Evolutionary conservation across 768 basidiomycete genomes (phyloP), one percentile per base, ranked within the genome.

Genomic region (Nidula microcarpa): DNA sequence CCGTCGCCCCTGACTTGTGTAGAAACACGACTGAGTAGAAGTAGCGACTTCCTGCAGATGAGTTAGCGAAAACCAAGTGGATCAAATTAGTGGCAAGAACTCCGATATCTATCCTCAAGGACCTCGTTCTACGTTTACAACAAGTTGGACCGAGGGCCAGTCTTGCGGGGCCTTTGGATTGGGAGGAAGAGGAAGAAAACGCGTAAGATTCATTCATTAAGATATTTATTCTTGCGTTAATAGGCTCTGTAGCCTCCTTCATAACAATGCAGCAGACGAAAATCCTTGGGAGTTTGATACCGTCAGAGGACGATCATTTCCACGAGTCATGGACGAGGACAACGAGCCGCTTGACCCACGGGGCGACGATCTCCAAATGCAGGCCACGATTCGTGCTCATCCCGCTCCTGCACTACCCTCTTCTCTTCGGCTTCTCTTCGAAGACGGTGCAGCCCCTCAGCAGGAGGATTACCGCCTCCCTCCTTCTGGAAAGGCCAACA

Each of bases 21-120:
- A 39, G 37, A n/a, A 48, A 30, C 47, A 23, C 52, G 17, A 60
- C 51, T 34, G 2, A 52, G 46, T 46, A 32, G 47, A 43, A 34
- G 57, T 23, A 98, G 93, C 86, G 97, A 47, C 74, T 91, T 13
- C 79, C 87, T 2, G 94, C 97, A 10, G 97, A 98, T 53, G 95
- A 98, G 58, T 78, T 99, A 2, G 62, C 75, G 3, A 94, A 89
- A 66, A 81, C 85, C 32, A 95, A 89, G 64, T 98, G 96, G 94
- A 93, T 98, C 59, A 93, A 89, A 63, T 76, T 81, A 6, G 68
- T 82, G 5, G 72, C 83, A 6, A 95, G 88, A 74, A 70, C 79
- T 1, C 78, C 83, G 1, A 72, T 94, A 11, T 75, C 85, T 0
- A 72, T 82, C 14, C 72, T 98, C 14, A 86, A 86, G 58, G 97